A percentile compares a stretch with the other conserved stretches of the same genome.
These are phyloP conservation scores for Baudoinia panamericana DNA, from an alignment of 495 filamentous ascomycete species.

Conservation along the genomic window DNA sequence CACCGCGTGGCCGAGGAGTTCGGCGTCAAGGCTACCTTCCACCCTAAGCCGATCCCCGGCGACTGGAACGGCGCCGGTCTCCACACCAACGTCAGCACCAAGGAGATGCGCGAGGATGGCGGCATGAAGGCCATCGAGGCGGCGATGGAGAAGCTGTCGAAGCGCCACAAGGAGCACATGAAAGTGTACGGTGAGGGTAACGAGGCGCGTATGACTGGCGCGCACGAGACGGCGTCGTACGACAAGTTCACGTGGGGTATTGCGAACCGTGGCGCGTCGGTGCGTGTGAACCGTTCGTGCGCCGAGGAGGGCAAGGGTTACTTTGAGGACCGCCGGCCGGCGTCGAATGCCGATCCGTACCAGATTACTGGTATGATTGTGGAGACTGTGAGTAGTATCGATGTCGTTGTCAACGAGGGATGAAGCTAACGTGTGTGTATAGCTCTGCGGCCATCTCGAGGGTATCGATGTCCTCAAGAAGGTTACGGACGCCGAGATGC, in stretches of 20 bases:
- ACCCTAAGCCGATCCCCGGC: conserved; percentile 95
- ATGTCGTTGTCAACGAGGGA: background rate
- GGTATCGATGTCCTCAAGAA: conserved; percentile 28
- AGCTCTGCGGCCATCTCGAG: conserved; percentile 31
- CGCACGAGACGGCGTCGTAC: conserved; percentile 88
- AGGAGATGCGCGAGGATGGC: conserved; percentile 74
- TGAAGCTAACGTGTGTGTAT: background rate
- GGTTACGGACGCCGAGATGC: conserved; percentile 13
- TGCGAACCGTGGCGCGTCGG: conserved; percentile 85
- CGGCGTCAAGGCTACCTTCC: conserved; percentile 88
- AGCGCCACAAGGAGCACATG: conserved; percentile 89
- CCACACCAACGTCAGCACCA: conserved; percentile 87
- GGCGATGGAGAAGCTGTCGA: conserved; percentile 75
- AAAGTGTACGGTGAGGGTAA: conserved; percentile 96
- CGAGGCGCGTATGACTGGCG: conserved; percentile 77
- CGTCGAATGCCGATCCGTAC: conserved; percentile 92
- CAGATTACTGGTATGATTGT: conserved; percentile 90
- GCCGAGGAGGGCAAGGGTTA: conserved; percentile 94
- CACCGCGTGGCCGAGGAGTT: conserved; percentile 95
- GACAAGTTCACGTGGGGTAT: conserved; percentile 93
- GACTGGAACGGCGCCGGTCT: conserved; percentile 99
- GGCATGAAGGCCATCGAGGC: conserved; percentile 89
- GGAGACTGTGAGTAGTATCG: conserved; percentile 41
- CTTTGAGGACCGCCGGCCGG: conserved; percentile 93
- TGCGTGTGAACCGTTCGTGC: conserved; percentile 82